A percentile compares a stretch with the other conserved stretches of the same genome.
phyloP scores from a whole-genome alignment of 2,329 filamentous ascomycete genomes.

The Colletotrichum sp. region DNA sequence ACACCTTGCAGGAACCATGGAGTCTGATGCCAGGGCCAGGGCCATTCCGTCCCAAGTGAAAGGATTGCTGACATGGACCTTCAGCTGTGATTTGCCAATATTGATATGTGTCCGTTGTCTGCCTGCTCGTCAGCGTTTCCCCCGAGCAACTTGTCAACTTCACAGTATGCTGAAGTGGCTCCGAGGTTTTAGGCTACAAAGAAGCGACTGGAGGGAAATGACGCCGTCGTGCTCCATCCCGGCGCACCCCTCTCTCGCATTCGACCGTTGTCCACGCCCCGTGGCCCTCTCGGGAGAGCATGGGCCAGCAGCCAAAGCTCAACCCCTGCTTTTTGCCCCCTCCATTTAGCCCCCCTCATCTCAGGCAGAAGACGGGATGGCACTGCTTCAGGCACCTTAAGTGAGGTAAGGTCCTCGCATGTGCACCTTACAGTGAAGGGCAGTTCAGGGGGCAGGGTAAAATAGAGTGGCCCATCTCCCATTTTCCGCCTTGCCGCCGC shows the following conservation, averaged over 20 bases:
- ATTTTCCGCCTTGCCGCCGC: background rate
- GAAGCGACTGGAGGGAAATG: background rate
- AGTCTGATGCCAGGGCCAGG: background rate
- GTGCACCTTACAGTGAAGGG: background rate
- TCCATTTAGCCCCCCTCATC: constrained; percentile 12
- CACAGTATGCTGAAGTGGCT: background rate
- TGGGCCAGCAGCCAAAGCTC: constrained; percentile 8
- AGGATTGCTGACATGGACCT: background rate
- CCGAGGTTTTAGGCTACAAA: background rate
- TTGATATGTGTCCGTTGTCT: background rate
- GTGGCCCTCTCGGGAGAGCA: constrained; percentile 1
- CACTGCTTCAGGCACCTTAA: constrained; percentile 13
- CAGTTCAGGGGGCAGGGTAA: background rate
- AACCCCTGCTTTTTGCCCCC: background rate
- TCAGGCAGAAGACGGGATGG: constrained; percentile 20
- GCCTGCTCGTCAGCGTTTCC: background rate
- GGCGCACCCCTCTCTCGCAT: background rate
- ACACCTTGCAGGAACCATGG: background rate
- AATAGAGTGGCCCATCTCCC: background rate
- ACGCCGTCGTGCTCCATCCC: background rate
- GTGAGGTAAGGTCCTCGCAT: constrained; percentile 13
- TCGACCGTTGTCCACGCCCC: background rate
- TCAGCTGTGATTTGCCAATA: background rate
- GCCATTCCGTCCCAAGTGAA: background rate
- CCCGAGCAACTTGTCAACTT: background rate